A percentile compares a stretch with the other conserved stretches of the same genome.
Conservation (phyloP, 1,139 yeast species). For the Geotrichum europaeum region DNA sequence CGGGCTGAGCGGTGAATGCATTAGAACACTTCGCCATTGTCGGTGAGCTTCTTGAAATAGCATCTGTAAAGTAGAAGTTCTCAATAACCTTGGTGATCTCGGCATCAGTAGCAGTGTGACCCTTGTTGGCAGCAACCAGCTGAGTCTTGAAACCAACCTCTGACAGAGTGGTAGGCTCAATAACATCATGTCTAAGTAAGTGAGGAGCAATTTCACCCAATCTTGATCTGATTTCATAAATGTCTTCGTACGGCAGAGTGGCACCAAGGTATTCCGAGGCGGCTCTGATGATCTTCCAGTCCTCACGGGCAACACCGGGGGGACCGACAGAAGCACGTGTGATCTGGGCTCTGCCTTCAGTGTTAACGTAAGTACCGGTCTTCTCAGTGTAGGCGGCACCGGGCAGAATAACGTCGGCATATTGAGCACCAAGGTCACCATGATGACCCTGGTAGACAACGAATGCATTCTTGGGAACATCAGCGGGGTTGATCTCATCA, state of each 20-base stretch:
- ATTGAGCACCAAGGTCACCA: conserved; percentile 85
- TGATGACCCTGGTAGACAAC: conserved; percentile 91
- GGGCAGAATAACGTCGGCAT: conserved; percentile 83
- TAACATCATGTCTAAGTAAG: conserved; percentile 65
- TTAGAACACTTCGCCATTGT: conserved; percentile 76
- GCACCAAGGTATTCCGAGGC: conserved; percentile 70
- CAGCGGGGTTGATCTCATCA: conserved; percentile 65
- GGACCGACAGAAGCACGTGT: conserved; percentile 86
- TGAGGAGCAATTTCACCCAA: conserved; percentile 78
- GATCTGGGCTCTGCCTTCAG: conserved; percentile 83
- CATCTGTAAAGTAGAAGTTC: conserved; percentile 85
- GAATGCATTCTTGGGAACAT: conserved; percentile 78
- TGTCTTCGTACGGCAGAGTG: conserved; percentile 72
- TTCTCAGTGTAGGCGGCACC: conserved; percentile 89
- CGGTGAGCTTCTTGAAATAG: conserved; percentile 79
- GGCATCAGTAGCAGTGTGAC: conserved; percentile 42
- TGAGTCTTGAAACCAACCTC: conserved; percentile 52
- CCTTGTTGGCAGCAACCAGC: conserved; percentile 37
- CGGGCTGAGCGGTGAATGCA: conserved; percentile 28
- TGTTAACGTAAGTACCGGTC: conserved; percentile 80
- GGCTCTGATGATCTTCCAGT: conserved; percentile 86
- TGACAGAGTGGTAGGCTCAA: conserved; percentile 60
- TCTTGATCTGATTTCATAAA: conserved; percentile 62
- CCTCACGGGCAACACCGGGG: conserved; percentile 91
- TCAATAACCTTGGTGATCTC: conserved; percentile 58